Conservation (phyloP, 2,329 filamentous ascomycete genomes). For the Dichotomopilus funicola region DNA sequence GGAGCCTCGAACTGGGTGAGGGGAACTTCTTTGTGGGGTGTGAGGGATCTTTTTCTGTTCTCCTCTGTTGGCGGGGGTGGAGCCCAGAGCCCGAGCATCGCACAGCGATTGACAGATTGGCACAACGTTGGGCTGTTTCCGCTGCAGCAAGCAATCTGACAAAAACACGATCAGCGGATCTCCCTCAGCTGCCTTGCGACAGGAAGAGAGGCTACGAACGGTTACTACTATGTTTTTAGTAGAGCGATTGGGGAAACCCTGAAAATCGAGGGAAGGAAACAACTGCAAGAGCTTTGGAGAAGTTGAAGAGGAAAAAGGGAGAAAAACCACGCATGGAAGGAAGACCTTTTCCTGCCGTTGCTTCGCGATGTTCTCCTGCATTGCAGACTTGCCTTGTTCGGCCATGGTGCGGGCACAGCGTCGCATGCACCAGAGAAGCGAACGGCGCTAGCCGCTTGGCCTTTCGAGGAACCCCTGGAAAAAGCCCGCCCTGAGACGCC, state of each 20-base stretch:
- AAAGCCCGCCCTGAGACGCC: not conserved
- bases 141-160: not conserved
- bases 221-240: too few relatives aligned
- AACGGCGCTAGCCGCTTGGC: conserved; percentile 3
- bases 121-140: not conserved
- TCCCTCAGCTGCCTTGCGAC: not conserved
- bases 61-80: too few relatives aligned
- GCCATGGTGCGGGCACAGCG: not conserved
- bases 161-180: not conserved
- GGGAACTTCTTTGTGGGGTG: too few relatives aligned
- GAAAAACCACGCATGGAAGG: not conserved
- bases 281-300: not conserved
- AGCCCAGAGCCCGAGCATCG: too few relatives aligned
- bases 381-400: conserved; percentile 1
- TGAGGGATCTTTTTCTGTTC: too few relatives aligned
- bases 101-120: not conserved
- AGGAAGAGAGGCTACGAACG: not conserved
- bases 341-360: not conserved
- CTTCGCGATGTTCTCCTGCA: conserved; percentile 8
- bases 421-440: not conserved
- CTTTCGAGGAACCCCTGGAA: not conserved
- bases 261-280: too few relatives aligned
- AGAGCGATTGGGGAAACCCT: too few relatives aligned
- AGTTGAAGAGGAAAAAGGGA: not conserved
- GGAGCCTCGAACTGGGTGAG: too few relatives aligned